Conservation (phyloP, 2,329 filamentous ascomycete genomes). For the Botrytis paeoniae region DNA sequence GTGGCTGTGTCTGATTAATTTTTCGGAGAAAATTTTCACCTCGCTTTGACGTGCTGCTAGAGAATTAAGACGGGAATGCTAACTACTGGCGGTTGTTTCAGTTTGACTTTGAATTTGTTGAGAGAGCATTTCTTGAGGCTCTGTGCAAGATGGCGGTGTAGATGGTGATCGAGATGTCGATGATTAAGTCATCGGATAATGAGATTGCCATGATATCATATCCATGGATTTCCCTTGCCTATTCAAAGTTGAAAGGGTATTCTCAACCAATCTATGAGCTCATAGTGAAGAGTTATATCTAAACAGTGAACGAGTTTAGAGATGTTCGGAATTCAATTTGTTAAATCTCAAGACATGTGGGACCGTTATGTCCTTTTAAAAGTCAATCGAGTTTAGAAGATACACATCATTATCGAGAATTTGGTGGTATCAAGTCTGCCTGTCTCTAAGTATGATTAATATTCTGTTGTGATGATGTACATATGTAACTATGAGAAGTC, state of each 20-base stretch:
- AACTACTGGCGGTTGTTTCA: not conserved
- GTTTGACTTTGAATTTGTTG: not conserved
- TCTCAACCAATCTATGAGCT: not conserved
- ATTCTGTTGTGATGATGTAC: not conserved
- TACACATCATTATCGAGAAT: not conserved
- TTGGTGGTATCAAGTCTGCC: not conserved
- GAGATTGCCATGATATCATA: not conserved
- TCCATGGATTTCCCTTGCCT: not conserved
- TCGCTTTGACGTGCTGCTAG: conserved; percentile 7
- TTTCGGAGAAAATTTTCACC: not conserved
- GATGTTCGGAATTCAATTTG: not conserved
- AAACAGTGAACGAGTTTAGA: not conserved
- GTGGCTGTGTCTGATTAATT: not conserved
- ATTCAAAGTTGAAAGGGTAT: not conserved
- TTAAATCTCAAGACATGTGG: too few species aligned
- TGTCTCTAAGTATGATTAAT: not conserved
- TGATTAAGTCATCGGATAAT: not conserved
- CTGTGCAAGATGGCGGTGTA: conserved; percentile 13
- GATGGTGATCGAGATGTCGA: conserved; percentile 1
- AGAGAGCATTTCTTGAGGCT: not conserved
- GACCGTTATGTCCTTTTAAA: not conserved
- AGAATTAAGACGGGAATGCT: not conserved
- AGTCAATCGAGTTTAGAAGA: not conserved
- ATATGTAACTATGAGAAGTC: not conserved
- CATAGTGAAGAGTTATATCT: not conserved